Base-by-base conservation (phyloP, 2,329 filamentous ascomycete species). In the Setomelanomma holmii region DNA sequence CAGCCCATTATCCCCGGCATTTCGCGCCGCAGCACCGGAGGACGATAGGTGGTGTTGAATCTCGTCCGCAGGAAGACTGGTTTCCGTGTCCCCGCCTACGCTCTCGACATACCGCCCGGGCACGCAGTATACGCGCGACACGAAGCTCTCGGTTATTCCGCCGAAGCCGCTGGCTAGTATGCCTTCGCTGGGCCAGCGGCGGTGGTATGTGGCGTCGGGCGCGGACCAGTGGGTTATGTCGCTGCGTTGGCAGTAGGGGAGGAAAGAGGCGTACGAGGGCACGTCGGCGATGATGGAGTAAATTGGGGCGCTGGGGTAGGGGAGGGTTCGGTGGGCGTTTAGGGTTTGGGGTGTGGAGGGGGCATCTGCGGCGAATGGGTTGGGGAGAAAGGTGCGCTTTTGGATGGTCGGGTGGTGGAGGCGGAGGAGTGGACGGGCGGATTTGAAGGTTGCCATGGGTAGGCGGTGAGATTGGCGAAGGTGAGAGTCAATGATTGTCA, bases 261-360 rank as follows among this genome's bases (percentile, higher is more conserved):
- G 85, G 81, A 98, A 99, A 60, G 80, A 74, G 33, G 83, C 80
- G 84, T 99, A 99, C 58, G 58, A 63, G 74, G 91, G 85, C 60
- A 99, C 87, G 75, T 97, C 91, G 77, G 92, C 87, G 74, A 99
- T 93, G 48, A 97, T 84, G 61, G 82, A 81, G 84, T 95, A 99
- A 63, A 99, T 86, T 1, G 85, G 80, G 4, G 76, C 67, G 24
- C 86, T 80, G 0, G 87, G 78, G 80, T 96, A 96, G 12, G 90
- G 89, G 12, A 98, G 87, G 4, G 83, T 89, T 55, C 91, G 89
- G 17, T 83, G 82, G 10, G 91, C 92, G 45, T 84, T 85, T 51
- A 98, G 82, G 59, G 80, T 85, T 69, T 93, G 90, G 5, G 73
- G 74, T 42, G 76, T n/a, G n/a, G 75, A 49, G 72, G 64, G 23